Percentiles rank a stretch among this genome's conserved stretches.
These are phyloP conservation scores for Pholiota microspora DNA, from an alignment of 768 basidiomycete genomes.

Conservation along the genomic window DNA sequence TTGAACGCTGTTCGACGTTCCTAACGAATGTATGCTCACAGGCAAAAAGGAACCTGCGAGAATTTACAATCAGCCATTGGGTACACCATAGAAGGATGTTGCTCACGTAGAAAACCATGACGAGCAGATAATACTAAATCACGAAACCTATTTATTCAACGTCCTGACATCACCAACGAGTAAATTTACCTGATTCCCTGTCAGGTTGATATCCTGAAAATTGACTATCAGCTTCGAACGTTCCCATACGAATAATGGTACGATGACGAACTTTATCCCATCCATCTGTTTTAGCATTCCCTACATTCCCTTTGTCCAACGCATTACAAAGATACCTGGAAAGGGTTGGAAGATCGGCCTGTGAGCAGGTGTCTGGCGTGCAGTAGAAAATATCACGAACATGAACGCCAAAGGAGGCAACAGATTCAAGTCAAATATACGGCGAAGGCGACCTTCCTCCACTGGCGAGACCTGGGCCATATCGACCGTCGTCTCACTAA, in stretches of 20 bases:
- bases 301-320: slow-evolving; percentile 48
- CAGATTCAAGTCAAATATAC: slow-evolving; percentile 41
- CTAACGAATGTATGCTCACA: slow-evolving; percentile 37
- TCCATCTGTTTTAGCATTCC: slow-evolving; percentile 51
- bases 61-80: no score
- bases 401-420: slow-evolving; percentile 44
- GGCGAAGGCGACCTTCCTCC: slow-evolving; percentile 31
- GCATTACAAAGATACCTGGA: slow-evolving; percentile 48
- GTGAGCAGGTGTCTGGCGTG: no score
- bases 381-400: slow-evolving; percentile 20
- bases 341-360: no score
- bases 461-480: slow-evolving; percentile 17
- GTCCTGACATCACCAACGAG: not conserved
- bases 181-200: slow-evolving; percentile 39
- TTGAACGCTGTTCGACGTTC: not conserved
- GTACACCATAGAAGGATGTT: no score
- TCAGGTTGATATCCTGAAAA: slow-evolving; percentile 37
- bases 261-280: slow-evolving; percentile 39
- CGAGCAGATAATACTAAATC: slow-evolving; percentile 43
- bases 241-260: not conserved
- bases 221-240: not conserved
- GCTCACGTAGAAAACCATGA: slow-evolving; percentile 46
- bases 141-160: not conserved
- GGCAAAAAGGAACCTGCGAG: slow-evolving; percentile 41
- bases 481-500: slow-evolving; percentile 3